phyloP scores from a whole-genome alignment of 225 moss, liverwort and hornwort species.

The Rhytidiadelphus loreus region DNA sequence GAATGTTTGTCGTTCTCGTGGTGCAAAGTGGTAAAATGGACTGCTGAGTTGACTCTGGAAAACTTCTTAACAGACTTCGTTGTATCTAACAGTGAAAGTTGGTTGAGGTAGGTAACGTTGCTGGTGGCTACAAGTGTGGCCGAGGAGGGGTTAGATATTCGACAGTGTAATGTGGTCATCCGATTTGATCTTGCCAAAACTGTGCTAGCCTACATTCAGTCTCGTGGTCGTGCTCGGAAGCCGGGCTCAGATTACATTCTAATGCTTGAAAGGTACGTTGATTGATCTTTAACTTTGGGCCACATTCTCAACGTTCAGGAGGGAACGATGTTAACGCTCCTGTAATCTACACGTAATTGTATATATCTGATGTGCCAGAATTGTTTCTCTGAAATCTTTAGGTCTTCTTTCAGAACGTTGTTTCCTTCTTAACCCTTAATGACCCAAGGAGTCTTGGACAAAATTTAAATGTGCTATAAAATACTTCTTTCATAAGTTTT shows the following conservation, averaged over 20 bases:
- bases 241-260: conserved; percentile 98
- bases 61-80: neutral
- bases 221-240: conserved; percentile 97
- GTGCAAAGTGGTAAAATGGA: neutral
- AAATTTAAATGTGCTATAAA: neutral
- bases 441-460: neutral
- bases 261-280: conserved; percentile 86
- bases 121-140: conserved; percentile 99
- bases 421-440: neutral
- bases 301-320: neutral
- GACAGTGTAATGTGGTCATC: conserved; percentile 99
- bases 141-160: conserved; percentile 98
- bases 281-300: neutral
- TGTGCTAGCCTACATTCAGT: conserved; percentile 96
- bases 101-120: conserved; percentile 86
- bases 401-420: neutral
- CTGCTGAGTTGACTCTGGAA: neutral
- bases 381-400: neutral
- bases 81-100: conserved; percentile 34
- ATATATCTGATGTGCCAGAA: neutral
- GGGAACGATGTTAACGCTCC: neutral
- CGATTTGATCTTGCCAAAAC: conserved; percentile 99
- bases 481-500: too few species aligned
- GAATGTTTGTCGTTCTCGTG: neutral
- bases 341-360: neutral